These are phyloP conservation scores for Hanseniaspora lindneri DNA, from an alignment of 805 yeast genomes.

Conservation along the genomic window DNA sequence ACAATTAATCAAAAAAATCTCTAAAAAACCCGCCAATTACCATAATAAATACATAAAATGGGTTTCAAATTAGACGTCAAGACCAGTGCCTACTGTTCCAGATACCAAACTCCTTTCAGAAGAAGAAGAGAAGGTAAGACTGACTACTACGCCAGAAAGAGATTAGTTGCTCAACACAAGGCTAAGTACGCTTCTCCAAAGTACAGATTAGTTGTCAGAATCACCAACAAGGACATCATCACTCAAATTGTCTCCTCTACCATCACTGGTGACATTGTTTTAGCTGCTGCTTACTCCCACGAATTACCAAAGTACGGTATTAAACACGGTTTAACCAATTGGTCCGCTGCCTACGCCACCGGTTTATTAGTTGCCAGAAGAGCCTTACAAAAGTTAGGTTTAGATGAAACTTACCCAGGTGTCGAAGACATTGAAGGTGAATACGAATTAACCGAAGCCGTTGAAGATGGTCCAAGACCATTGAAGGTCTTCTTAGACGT, in stretches of 20 bases:
- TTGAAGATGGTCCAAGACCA: constrained; percentile 98
- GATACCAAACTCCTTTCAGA: constrained; percentile 99
- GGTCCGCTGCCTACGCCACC: constrained; percentile 99
- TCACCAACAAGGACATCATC: constrained; percentile 99
- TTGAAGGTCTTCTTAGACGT: constrained; percentile 98
- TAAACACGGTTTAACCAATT: constrained; percentile 97
- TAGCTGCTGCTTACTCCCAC: constrained; percentile 97
- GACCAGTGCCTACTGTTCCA: constrained; percentile 92
- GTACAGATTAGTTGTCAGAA: constrained; percentile 98
- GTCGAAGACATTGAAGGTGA: constrained; percentile 99
- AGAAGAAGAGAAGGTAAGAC: constrained; percentile 99
- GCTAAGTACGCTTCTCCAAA: constrained; percentile 99
- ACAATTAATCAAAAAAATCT: background rate
- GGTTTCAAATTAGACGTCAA: constrained; percentile 55
- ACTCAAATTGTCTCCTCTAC: constrained; percentile 95
- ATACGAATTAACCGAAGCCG: constrained; percentile 95
- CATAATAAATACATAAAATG: constrained; percentile 34
- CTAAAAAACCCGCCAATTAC: constrained; percentile 9
- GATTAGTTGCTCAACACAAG: constrained; percentile 98
- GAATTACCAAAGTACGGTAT: constrained; percentile 98
- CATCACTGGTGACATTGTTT: constrained; percentile 91
- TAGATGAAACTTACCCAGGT: constrained; percentile 96
- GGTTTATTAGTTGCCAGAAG: constrained; percentile 99
- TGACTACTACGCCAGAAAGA: constrained; percentile 99
- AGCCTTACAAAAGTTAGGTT: constrained; percentile 92